Evolutionary conservation across 306 rosid species (phyloP).

Genomic region (Citrullus colocynthis): DNA sequence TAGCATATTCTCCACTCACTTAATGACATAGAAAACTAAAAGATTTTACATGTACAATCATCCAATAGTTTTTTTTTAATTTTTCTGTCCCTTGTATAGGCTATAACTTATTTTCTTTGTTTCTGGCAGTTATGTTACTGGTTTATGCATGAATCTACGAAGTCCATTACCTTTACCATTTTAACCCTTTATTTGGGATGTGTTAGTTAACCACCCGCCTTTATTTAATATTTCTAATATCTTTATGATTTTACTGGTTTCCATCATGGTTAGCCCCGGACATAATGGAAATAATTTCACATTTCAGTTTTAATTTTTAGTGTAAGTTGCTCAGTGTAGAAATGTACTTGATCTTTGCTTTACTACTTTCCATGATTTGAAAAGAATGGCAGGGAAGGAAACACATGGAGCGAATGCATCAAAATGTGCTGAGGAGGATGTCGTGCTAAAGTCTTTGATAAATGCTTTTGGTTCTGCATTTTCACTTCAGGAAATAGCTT

Average conservation of each 20-base stretch:
- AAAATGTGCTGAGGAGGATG: conserved; percentile 31
- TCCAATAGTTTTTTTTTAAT: neutral
- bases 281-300: neutral
- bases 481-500: conserved; percentile 59
- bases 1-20: neutral
- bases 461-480: conserved; percentile 56
- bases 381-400: conserved; percentile 31
- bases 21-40: neutral
- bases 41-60: neutral
- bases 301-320: neutral
- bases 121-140: neutral
- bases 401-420: conserved; percentile 22
- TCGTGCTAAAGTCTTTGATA: conserved; percentile 40
- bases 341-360: neutral
- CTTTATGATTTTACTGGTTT: neutral
- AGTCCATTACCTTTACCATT: neutral
- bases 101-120: neutral
- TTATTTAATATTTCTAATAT: neutral
- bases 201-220: neutral
- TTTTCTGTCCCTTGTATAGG: neutral
- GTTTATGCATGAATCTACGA: neutral
- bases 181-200: neutral
- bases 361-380: conserved; percentile 6
- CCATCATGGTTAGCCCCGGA: neutral
- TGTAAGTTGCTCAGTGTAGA: neutral